Evolutionary conservation across 768 basidiomycete species (phyloP).

Genomic region (Phlebiopsis flavidoalba): DNA sequence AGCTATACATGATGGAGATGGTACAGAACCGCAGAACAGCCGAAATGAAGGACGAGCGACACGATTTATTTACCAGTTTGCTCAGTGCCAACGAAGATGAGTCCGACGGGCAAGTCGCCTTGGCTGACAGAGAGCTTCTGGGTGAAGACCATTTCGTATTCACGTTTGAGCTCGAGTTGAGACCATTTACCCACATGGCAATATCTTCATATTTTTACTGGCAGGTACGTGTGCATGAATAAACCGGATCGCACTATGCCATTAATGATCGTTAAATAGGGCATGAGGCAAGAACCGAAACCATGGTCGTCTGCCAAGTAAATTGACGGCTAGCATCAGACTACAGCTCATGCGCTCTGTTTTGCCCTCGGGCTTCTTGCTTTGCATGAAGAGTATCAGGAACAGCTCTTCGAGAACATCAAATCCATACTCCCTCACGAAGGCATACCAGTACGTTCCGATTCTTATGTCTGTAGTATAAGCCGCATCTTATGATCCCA

Average conservation of each 20-base stretch:
- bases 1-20: slow-evolving; percentile 51
- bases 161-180: neutral
- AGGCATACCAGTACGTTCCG: slow-evolving; percentile 21
- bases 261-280: slow-evolving; percentile 15
- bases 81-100: slow-evolving; percentile 41
- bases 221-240: slow-evolving; percentile 30
- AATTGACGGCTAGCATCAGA: slow-evolving; percentile 14
- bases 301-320: slow-evolving; percentile 32
- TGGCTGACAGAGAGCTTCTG: slow-evolving; percentile 39
- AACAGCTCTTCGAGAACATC: slow-evolving; percentile 30
- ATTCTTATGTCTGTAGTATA: neutral
- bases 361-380: slow-evolving; percentile 32
- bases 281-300: slow-evolving; percentile 39
- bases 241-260: neutral
- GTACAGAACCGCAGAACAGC: slow-evolving; percentile 36
- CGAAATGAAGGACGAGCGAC: slow-evolving; percentile 32
- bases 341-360: slow-evolving; percentile 29
- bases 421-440: slow-evolving; percentile 21
- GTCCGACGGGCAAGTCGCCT: slow-evolving; percentile 20
- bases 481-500: neutral
- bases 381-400: slow-evolving; percentile 35
- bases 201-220: slow-evolving; percentile 40
- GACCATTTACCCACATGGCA: slow-evolving; percentile 16
- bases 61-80: slow-evolving; percentile 49
- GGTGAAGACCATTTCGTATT: slow-evolving; percentile 19